Base-by-base conservation (phyloP, 192 early-diverging fungal species). In the Geosiphon pyriformis region DNA sequence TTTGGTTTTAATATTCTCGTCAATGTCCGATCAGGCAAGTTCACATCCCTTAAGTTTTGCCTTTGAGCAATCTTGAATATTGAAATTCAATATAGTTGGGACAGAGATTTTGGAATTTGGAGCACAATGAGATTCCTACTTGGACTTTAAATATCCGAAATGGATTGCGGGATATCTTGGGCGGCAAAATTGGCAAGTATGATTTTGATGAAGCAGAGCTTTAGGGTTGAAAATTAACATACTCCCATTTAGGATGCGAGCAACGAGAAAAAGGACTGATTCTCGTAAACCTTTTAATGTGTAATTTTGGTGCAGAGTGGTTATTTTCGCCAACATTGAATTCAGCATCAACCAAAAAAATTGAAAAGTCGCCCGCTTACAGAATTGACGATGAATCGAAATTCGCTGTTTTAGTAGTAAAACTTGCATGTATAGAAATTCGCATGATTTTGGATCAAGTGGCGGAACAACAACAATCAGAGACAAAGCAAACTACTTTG, bases 391-490 rank as follows among this genome's bases (percentile, higher is more conserved):
- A 63, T 3, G 63, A 72, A 3, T 72, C 72, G 2, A 64, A 71
- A 31, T 79, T 79, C 58, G 64, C 75, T 26, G 70, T 61, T 20
- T 65, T 79, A 25, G 53, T 79, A 11, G 65, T 76, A 11, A 70
- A 76, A 29, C 35, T 79, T 1, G 70, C 70, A 10, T 62, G 75
- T 37, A 53, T 79, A 10, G 78, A 79, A 64, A 57, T 73, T 22
- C 67, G 73, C 4, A 35, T 79, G n/a, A 67, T 79, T 37, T 23
- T 76, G 31, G 78, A 79, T 69, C 49, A 71, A 4, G 42, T 79
- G 4, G 33, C 63, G 1, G 75, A 77, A 30, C 62, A 29, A 23
- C 22, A 56, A n/a, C 47, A 59, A 58, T 42, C 35, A 18, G 51
- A 65, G 12, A 60, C 46, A 32, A 48, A 30, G 33, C 29, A 68